Base-by-base conservation (phyloP, 2,329 filamentous ascomycete genomes). In the Ophiostoma pallidulum region DNA sequence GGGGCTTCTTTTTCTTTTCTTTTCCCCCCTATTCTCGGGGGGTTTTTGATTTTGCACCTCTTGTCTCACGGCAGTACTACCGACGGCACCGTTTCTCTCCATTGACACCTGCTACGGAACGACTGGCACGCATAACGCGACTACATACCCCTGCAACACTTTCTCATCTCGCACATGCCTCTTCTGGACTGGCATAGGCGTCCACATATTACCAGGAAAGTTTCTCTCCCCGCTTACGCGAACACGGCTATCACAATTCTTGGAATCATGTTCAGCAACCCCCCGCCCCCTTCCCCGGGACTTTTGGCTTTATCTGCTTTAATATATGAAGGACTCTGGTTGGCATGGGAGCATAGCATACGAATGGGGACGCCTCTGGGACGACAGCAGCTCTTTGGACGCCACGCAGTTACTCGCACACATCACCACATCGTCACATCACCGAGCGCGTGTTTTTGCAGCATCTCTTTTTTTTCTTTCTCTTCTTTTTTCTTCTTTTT, bases 181-280 rank as follows among this genome's bases (percentile, higher is more conserved):
- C 19, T 47, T 43, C 31, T 43, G n/a, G n/a, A n/a, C n/a, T 37
- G 37, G 37, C 39, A 41, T 47, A 43, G 24, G 38, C 33, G 39
- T 42, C 40, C 22, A 37, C 24, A 16, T 45, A 36, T 33, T 40
- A 28, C 39, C 45, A 45, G 48, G 45, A 22, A 49, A 51, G 42
- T 45, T n/a, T 45, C 37, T 50, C 18, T 39, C 29, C 16, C 36
- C 41, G 42, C 43, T 52, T 45, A 46, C 48, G 45, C 48, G 50
- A 50, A 18, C 38, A 42, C 45, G 41, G 41, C 29, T 16, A 18
- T 41, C 22, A 18, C 36, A 26, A 22, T 16, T 19, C 8, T 47
- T 28, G 22, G 4, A 9, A 29, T 24, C 8, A 13, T 8, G n/a
- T 28, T 31, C 32, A 48, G n/a, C n/a, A n/a, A n/a, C n/a, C n/a